A percentile compares a stretch with the other conserved stretches of the same genome.
phyloP scores from a whole-genome alignment of 139 green algal species.

The Chlamydomonas incerta region DNA sequence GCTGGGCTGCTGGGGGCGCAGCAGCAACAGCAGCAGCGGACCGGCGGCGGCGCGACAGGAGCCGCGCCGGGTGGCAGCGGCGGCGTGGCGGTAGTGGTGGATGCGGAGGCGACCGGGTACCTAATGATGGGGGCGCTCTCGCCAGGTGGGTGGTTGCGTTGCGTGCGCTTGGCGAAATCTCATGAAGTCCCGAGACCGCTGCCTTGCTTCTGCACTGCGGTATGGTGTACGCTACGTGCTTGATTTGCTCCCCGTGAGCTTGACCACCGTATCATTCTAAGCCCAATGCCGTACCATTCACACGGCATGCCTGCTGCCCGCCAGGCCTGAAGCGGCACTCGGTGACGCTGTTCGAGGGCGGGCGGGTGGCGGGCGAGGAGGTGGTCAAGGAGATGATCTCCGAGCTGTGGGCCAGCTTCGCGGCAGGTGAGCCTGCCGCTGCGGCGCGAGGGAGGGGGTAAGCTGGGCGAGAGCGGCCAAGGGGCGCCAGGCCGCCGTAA shows the following conservation, averaged over 20 bases:
- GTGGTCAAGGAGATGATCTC: conserved; percentile 78
- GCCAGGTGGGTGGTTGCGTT: conserved; percentile 62
- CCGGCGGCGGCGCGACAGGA: background rate
- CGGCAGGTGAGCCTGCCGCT: background rate
- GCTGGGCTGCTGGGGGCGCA: background rate
- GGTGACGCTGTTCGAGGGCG: conserved; percentile 90
- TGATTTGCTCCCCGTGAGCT: no score
- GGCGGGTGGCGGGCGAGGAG: conserved; percentile 78
- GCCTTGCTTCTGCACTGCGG: no score
- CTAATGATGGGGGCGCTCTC: conserved; percentile 95
- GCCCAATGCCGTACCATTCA: no score
- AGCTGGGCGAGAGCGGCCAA: background rate
- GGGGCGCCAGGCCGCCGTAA: no score
- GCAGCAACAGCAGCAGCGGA: background rate
- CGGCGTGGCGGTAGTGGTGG: conserved; percentile 88
- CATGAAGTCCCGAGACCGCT: no score
- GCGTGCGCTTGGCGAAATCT: no score
- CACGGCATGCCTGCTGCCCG: background rate
- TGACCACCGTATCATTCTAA: no score
- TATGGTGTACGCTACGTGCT: no score
- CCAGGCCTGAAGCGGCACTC: conserved; percentile 84
- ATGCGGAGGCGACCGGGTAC: conserved; percentile 89
- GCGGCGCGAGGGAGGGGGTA: background rate
- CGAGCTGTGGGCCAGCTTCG: conserved; percentile 57
- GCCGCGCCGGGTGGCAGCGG: background rate